Evolutionary conservation across 176 grass and related monocot species (phyloP).

Genomic region (Cenchrus purpureus): DNA sequence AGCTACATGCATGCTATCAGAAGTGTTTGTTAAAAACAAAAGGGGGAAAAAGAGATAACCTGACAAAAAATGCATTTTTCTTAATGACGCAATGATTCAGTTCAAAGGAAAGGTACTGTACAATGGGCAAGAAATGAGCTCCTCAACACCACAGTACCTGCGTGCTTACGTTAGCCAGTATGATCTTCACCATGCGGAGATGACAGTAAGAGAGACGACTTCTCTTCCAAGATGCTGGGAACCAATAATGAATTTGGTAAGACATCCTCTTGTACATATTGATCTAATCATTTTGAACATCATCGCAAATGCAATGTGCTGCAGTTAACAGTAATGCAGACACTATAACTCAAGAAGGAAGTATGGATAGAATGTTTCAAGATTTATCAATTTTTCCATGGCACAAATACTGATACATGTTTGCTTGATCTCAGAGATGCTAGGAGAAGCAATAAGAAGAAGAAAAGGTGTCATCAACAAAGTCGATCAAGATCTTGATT

Average conservation of each 20-base stretch:
- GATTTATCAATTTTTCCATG: conserved; percentile 8
- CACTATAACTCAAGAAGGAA: conserved; percentile 35
- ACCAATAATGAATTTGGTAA: conserved; percentile 82
- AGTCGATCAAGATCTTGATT: conserved; percentile 80
- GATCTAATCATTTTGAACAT: not conserved
- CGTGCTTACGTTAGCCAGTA: conserved; percentile 83
- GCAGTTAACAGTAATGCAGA: conserved; percentile 24
- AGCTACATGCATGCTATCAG: conserved; percentile 18
- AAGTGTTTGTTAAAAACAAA: conserved; percentile 13
- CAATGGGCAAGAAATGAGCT: conserved; percentile 66
- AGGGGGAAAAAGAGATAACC: not conserved
- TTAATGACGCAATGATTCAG: conserved; percentile 43
- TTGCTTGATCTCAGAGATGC: conserved; percentile 68
- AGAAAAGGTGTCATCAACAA: conserved; percentile 74
- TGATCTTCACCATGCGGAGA: conserved; percentile 96
- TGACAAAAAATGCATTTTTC: conserved; percentile 36
- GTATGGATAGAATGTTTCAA: conserved; percentile 5
- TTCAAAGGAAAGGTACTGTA: conserved; percentile 66
- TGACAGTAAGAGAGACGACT: conserved; percentile 89
- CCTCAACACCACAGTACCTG: conserved; percentile 60
- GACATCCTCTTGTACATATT: conserved; percentile 16
- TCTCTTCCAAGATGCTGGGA: conserved; percentile 70
- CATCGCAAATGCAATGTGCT: not conserved
- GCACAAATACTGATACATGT: conserved; percentile 36
- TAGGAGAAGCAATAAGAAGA: conserved; percentile 73